Base-by-base conservation (phyloP, 73 alveolate species). In the Tetrahymena borealis region DNA sequence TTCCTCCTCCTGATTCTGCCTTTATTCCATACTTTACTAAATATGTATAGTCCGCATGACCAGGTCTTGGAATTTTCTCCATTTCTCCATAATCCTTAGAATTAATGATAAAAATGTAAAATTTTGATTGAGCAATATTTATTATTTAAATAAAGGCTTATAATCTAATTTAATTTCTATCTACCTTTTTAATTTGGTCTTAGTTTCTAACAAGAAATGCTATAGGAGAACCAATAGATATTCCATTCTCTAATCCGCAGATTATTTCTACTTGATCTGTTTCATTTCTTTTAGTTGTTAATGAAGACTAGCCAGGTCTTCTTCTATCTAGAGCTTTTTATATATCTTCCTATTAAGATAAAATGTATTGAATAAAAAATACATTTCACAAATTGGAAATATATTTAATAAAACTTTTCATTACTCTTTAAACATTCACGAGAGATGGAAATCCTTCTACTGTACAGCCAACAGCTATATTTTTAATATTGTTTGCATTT, bases 21-120 rank as follows among this genome's bases (percentile, higher is more conserved):
- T 96, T 95, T 20, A 95, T 91, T 33, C 97, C 98, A 37, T 97
- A 97, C 91, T 97, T 97, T 78, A 91, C 91, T 91, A 94, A 91
- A 91, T 97, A 97, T 11, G 99, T 96, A 91, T 92, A 96, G 91
- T 97, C 99, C 3, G 99, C 99, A 79, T 97, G 99, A 10, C 99
- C 99, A 3, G 99, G 99, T 31, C 99, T 90, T 11, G 99, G 97
- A 11, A 95, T 91, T 8, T 92, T 16, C 20, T 77, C 95, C 77
- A 92, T 78, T 78, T 92, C 77, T 13, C 90, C 39, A 78, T 92
- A 92, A 78, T 92, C 95, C 39, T 78, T n/a, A 15, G 94, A 90
- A n/a, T 90, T 40, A 90, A 91, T 91, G n/a, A n/a, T n/a, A 24
- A 60, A 60, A 20, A 8, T 20, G 28, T 18, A 1, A 36, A 31